Evolutionary conservation across 768 basidiomycete species (phyloP).

Genomic region (Leccinum broughii): DNA sequence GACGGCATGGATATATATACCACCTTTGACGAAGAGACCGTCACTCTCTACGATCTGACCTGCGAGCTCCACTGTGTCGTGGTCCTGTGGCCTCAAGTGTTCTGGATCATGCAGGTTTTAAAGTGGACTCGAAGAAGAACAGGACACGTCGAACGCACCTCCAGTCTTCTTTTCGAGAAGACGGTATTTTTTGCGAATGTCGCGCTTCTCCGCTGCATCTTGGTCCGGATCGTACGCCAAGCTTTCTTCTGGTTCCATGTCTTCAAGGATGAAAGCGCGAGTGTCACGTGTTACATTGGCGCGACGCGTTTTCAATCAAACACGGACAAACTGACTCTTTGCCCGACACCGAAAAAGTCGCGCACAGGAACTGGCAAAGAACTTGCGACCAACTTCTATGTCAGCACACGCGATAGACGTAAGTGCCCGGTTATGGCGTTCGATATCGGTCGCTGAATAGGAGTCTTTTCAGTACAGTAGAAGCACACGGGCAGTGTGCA

Average conservation of each 20-base stretch:
- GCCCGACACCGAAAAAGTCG: background rate
- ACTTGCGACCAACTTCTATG: conserved; percentile 7
- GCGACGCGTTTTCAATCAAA: conserved; percentile 27
- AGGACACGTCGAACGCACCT: conserved; percentile 42
- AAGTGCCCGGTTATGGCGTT: conserved; percentile 3
- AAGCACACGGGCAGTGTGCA: conserved; percentile 67
- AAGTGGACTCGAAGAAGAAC: background rate
- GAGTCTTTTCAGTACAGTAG: conserved; percentile 61
- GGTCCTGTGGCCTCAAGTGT: conserved; percentile 54
- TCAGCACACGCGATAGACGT: conserved; percentile 35
- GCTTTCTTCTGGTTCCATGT: conserved; percentile 31
- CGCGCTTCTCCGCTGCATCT: conserved; percentile 76
- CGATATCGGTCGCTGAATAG: conserved; percentile 7
- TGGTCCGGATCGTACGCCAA: conserved; percentile 81
- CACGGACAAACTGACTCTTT: conserved; percentile 14
- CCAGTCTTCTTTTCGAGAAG: conserved; percentile 60
- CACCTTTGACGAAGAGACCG: conserved; percentile 67
- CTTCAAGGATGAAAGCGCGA: background rate
- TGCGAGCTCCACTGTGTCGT: conserved; percentile 55
- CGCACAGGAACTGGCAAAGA: background rate
- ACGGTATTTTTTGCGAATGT: conserved; percentile 73
- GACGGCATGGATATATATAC: conserved; percentile 32
- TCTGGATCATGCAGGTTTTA: conserved; percentile 29
- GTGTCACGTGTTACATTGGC: conserved; percentile 21
- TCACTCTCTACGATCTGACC: conserved; percentile 59